Conservation (phyloP, 106 monocot genomes). For the Dendrobium catenatum region DNA sequence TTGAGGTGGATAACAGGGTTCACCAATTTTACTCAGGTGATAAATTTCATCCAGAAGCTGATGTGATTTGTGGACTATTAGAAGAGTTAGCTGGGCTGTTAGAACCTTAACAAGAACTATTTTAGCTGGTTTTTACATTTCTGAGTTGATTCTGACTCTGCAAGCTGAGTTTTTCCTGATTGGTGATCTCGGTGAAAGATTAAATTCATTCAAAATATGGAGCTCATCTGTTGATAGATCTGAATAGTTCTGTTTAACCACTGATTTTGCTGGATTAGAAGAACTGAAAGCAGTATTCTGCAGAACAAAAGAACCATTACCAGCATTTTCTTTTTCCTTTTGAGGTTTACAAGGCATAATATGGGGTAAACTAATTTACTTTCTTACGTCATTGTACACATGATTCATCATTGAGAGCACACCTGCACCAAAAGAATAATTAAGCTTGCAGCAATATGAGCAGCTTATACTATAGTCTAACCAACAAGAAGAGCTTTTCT, state of each 20-base stretch:
- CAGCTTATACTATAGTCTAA: too few relatives aligned
- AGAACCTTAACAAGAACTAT: conserved; percentile 24
- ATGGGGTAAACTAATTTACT: too few relatives aligned
- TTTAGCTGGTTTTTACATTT: background rate
- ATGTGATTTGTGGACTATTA: conserved; percentile 47
- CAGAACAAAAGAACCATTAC: background rate
- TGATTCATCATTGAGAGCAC: background rate
- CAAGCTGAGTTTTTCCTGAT: background rate
- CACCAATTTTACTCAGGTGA: conserved; percentile 72
- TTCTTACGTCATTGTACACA: too few relatives aligned
- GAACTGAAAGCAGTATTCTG: background rate
- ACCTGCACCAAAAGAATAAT: background rate
- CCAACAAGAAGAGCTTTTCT: too few relatives aligned
- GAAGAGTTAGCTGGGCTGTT: conserved; percentile 33
- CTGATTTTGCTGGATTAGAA: too few relatives aligned
- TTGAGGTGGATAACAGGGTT: conserved; percentile 62
- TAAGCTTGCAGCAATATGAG: too few relatives aligned
- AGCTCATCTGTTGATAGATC: background rate
- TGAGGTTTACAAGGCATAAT: background rate
- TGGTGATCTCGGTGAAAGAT: background rate
- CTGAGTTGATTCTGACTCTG: too few relatives aligned
- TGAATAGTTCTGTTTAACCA: background rate
- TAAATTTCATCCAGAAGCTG: conserved; percentile 35
- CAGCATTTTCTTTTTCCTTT: background rate
- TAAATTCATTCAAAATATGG: background rate